These are phyloP conservation scores for Fusarium humuli DNA, from an alignment of 2,329 filamentous ascomycete genomes.

Conservation along the genomic window DNA sequence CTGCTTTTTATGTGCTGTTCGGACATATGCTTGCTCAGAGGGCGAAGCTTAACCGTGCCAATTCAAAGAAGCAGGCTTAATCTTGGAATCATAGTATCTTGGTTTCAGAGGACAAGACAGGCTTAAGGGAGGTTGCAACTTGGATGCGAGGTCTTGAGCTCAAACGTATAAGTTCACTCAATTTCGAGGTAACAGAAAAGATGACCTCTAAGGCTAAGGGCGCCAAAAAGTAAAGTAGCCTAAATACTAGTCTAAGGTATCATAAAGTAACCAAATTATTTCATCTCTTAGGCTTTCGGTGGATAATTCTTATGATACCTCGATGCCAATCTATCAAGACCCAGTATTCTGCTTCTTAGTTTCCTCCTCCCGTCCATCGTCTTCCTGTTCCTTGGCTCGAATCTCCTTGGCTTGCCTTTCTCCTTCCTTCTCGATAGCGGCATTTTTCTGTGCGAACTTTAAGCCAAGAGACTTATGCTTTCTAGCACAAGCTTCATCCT, in stretches of 20 bases:
- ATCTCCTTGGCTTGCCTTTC: conserved; percentile 71
- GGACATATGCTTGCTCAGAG: conserved; percentile 40
- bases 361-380: neutral
- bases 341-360: neutral
- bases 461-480: conserved; percentile 66
- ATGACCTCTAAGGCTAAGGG: neutral
- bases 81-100: too few species aligned
- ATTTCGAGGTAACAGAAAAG: too few species aligned
- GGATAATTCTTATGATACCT: neutral
- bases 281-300: neutral
- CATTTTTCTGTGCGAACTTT: conserved; percentile 83
- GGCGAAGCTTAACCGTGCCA: conserved; percentile 17
- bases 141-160: too few species aligned
- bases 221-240: accelerated
- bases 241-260: neutral
- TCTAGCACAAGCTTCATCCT: neutral
- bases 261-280: neutral
- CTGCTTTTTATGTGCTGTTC: conserved; percentile 32
- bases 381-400: conserved; percentile 60
- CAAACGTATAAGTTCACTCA: too few species aligned
- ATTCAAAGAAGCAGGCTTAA: conserved; percentile 1
- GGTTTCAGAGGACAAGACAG: too few species aligned
- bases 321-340: neutral
- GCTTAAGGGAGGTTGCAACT: too few species aligned
- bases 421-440: conserved; percentile 81